Base-by-base conservation (phyloP, 2,329 filamentous ascomycete genomes). In the Curvularia eragrostidis region DNA sequence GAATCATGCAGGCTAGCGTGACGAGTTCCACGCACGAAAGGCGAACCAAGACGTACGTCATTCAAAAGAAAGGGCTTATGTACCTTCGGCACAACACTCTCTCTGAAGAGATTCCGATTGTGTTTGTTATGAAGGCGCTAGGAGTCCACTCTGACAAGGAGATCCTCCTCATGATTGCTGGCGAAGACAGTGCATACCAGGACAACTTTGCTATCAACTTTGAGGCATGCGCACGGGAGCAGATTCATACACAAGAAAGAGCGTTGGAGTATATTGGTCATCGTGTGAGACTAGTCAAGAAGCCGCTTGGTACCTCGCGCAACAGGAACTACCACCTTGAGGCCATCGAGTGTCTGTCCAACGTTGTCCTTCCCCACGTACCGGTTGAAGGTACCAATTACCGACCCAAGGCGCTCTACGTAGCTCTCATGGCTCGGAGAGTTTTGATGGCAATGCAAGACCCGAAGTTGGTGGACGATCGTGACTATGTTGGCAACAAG, bases 401-500 rank as follows among this genome's bases (percentile, higher is more conserved):
- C 76, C 89, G 95, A 54, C 93, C 94, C n/a, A 99, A 99, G 75
- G 93, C 94, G 21, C 85, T 98, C 8, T 99, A 98, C 71, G 87
- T 99, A 54, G 94, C 94, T 47, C 91, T 97, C 81, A 99, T 99
- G 95, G 91, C 93, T 26, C 89, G 95, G n/a, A 87, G 93, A 76
- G 93, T 98, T 3, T 80, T 99, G 48, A 97, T 98, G 91, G 93
- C 93, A 1, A 89, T 93, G 71, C 90, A 95, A 58, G 91, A 99
- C 71, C 86, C 91, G 1, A 92, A 90, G 55, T 82, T 98, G 52
- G 92, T 99, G 1, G 95, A 99, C 68, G 95, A 99, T 75, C 87
- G 95, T 73, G 96, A 99, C 78, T 99, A 98, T 71, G 93, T 99
- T 28, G 95, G 95, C 65, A 99, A 99, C 80, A 99, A 99, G 79